These are phyloP conservation scores for Aquanectria penicillioides DNA, from an alignment of 2,329 filamentous ascomycete species.

Conservation along the genomic window DNA sequence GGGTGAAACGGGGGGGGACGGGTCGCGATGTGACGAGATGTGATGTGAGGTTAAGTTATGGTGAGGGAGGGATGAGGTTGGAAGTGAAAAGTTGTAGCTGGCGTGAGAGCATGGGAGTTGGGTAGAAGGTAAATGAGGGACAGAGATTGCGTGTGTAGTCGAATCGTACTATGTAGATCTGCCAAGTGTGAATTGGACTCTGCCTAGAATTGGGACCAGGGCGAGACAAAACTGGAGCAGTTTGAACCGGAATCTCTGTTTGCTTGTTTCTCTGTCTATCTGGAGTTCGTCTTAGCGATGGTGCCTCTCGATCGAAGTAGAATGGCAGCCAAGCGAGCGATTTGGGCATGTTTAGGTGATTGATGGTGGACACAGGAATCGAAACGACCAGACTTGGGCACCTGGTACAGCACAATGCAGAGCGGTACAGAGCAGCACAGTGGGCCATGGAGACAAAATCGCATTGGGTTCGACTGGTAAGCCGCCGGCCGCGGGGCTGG, in stretches of 20 bases:
- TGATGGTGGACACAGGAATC: too few species aligned
- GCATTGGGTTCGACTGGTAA: too few species aligned
- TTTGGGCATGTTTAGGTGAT: too few species aligned
- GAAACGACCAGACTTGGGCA: too few species aligned
- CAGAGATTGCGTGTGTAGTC: constrained; percentile 21
- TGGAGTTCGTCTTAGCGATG: too few species aligned
- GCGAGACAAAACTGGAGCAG: too few species aligned
- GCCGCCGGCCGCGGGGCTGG: too few species aligned
- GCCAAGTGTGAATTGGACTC: background rate
- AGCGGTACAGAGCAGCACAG: too few species aligned
- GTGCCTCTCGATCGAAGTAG: too few species aligned
- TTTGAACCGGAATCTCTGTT: background rate
- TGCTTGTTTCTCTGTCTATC: background rate
- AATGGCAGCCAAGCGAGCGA: too few species aligned
- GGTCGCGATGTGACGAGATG: constrained; percentile 3
- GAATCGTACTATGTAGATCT: constrained; percentile 19
- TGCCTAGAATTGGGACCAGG: background rate
- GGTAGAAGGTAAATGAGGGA: constrained; percentile 19
- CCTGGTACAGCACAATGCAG: too few species aligned
- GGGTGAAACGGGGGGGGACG: constrained; percentile 12
- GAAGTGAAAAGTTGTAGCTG: constrained; percentile 9
- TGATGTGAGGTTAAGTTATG: background rate
- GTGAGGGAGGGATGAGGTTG: constrained; percentile 3
- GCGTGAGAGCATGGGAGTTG: constrained; percentile 10
- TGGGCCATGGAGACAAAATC: background rate